Conservation (phyloP, 371 early-diverging fungal genomes). For the Rhizopus delemar region DNA sequence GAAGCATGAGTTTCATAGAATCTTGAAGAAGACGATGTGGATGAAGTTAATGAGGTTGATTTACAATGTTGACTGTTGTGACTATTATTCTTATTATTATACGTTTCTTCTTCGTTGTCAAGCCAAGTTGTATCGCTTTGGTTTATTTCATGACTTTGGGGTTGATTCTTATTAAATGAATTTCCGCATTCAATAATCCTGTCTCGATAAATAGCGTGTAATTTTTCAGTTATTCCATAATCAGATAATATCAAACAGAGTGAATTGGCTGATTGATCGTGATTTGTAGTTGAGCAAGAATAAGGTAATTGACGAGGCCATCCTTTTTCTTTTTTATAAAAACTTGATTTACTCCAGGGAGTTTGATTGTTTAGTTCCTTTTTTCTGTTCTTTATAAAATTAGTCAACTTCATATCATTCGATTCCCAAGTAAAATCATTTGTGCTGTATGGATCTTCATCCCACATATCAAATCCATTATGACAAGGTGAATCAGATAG, state of each 20-base stretch:
- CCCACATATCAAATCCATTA: constrained; percentile 54
- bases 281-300: constrained; percentile 53
- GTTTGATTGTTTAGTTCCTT: constrained; percentile 20
- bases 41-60: not conserved
- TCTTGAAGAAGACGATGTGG: constrained; percentile 3
- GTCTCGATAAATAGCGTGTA: constrained; percentile 49
- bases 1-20: constrained; percentile 29
- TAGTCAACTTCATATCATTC: constrained; percentile 49
- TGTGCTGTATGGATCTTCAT: constrained; percentile 51
- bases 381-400: constrained; percentile 34
- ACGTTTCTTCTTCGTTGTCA: constrained; percentile 19
- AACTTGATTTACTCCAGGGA: constrained; percentile 30
- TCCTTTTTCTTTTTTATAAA: constrained; percentile 46
- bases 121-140: constrained; percentile 21
- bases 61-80: not conserved
- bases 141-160: not conserved
- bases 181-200: constrained; percentile 55
- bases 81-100: not conserved
- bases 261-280: constrained; percentile 57
- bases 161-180: not conserved
- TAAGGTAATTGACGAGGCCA: constrained; percentile 54
- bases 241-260: constrained; percentile 45
- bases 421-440: constrained; percentile 57
- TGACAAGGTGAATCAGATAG: constrained; percentile 26
- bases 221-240: constrained; percentile 48